Base-by-base conservation (phyloP, 1,284 basidiomycete genomes). In the Ustilago shanxiensis region DNA sequence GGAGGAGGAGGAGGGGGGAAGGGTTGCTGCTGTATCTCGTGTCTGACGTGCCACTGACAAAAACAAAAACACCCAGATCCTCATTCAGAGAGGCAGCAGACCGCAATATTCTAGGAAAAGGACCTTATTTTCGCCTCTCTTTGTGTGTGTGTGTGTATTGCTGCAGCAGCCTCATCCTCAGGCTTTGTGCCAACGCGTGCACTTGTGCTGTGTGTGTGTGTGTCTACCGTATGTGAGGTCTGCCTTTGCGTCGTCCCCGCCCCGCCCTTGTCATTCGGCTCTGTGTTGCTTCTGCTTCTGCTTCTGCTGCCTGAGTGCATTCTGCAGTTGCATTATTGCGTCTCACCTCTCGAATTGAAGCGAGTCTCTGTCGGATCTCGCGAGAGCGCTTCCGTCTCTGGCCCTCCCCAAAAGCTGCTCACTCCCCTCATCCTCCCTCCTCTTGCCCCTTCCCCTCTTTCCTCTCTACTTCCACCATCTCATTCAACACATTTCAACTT, bases 391-490 rank as follows among this genome's bases (percentile, higher is more conserved):
- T 22, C 33, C 18, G 50, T 18, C 18, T 7, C 18, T 14, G n/a
- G n/a, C n/a, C n/a, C 31, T 31, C 61, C 66, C 66, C 57, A 61
- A 59, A 60, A 57, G 50, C 37, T 53, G 44, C 44, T 37, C 52
- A 39, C 10, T 55, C 44, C 37, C 26, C 51, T 29, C 52, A 6
- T 24, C 56, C 50, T 31, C 41, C 29, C 60, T 51, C 54, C 63
- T 39, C 59, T 45, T 33, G 33, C 29, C 60, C 54, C 37, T 49
- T 59, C 33, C 44, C 59, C 59, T 37, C 62, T 72, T 68, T 64
- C 67, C 67, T 78, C 56, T 26, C 56, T 60, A 61, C 71, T 68
- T 71, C 63, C 75, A 70, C 64, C 66, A 69, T 72, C 66, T 28
- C 51, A 37, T 45, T 50, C 39, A 47, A 35, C 51, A 45, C 54